Conservation (phyloP, 164 flowering plant genomes). For the Berberis thunbergii region DNA sequence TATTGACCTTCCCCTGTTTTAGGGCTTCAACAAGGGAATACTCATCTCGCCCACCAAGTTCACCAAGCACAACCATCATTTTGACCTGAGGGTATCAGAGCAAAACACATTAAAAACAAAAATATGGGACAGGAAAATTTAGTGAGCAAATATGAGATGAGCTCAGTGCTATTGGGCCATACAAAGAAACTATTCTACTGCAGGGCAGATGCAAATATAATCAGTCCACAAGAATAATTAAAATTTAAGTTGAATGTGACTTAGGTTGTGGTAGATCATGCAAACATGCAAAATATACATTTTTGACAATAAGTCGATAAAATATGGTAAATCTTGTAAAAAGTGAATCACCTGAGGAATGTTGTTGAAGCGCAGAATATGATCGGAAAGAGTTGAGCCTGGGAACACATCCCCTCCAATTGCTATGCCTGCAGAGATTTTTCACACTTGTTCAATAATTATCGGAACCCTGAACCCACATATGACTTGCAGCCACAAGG, state of each 20-base stretch:
- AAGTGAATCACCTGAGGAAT: constrained; percentile 72
- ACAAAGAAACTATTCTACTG: too few species aligned
- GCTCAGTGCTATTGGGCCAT: too few species aligned
- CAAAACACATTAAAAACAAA: too few species aligned
- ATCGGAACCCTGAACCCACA: background rate
- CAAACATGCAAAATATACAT: too few species aligned
- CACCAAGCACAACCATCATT: constrained; percentile 98
- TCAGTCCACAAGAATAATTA: too few species aligned
- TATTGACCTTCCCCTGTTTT: constrained; percentile 81
- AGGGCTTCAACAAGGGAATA: constrained; percentile 97
- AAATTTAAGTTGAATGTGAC: too few species aligned
- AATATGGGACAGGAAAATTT: too few species aligned
- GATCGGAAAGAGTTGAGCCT: constrained; percentile 96
- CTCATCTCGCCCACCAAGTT: constrained; percentile 97
- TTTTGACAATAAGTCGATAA: background rate
- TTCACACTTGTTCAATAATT: background rate
- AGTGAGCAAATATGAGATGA: too few species aligned
- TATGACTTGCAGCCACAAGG: background rate
- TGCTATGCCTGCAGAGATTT: constrained; percentile 63
- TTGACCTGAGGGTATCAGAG: constrained; percentile 45
- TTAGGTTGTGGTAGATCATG: too few species aligned
- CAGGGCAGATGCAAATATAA: too few species aligned
- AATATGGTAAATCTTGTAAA: background rate
- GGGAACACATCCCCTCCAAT: constrained; percentile 99
- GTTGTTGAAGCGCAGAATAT: constrained; percentile 88